Percentiles rank a stretch among this genome's conserved stretches.
Conservation (phyloP, 2,329 filamentous ascomycete species). For the Helotiales sp. region DNA sequence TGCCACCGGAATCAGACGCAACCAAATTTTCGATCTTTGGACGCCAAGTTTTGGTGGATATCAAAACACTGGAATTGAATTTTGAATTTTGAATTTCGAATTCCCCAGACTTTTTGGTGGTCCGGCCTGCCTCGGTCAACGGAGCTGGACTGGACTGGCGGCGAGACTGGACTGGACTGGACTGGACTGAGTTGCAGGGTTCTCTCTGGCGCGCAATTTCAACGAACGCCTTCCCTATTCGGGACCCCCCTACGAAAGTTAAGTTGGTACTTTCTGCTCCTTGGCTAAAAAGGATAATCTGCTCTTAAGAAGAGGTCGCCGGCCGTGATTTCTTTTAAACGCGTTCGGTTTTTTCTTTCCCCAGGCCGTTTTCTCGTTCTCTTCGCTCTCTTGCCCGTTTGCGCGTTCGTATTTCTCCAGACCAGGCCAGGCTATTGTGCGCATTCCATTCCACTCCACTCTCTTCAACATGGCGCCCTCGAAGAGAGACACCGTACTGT, state of each 20-base stretch:
- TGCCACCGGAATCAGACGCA: too few relatives aligned
- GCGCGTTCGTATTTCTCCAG: neutral
- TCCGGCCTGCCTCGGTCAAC: slow-evolving; percentile 4
- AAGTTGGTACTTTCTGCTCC: neutral
- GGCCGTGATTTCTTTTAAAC: neutral
- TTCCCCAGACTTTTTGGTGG: neutral
- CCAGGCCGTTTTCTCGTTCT: neutral
- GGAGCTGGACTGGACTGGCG: neutral
- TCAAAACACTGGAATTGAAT: too few relatives aligned
- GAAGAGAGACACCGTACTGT: slow-evolving; percentile 45
- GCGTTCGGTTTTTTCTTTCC: neutral
- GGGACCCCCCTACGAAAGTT: neutral
- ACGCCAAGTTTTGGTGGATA: neutral
- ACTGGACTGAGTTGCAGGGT: neutral
- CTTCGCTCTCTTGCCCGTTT: neutral
- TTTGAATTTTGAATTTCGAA: too few relatives aligned
- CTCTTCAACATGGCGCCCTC: slow-evolving; percentile 3
- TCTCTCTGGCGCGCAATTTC: slow-evolving; percentile 10
- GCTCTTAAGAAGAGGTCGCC: slow-evolving; percentile 1
- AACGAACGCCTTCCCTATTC: slow-evolving; percentile 10
- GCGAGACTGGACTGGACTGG: too few relatives aligned
- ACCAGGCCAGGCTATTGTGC: neutral
- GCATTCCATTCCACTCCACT: too few relatives aligned
- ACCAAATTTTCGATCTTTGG: neutral
- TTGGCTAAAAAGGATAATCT: neutral